Evolutionary conservation across 1,284 basidiomycete species (phyloP), one percentile per base, ranked within the genome.

Genomic region (Microstroma glucosiphilum): DNA sequence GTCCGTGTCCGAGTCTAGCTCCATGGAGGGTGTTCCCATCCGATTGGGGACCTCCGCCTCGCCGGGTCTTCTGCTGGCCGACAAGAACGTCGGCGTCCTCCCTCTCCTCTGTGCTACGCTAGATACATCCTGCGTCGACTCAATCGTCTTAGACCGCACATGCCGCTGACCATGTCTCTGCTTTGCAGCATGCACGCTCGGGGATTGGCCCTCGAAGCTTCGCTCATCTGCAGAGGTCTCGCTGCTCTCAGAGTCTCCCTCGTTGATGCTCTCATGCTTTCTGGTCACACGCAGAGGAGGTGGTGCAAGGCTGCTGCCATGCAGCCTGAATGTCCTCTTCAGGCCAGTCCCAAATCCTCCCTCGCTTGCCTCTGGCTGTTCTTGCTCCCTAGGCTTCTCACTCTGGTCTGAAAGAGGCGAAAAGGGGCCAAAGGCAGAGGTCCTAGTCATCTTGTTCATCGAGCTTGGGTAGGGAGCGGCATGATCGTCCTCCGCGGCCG

Each of bases 361-460:
- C 9, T 37, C 30, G 9, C 30, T 9, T 37, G 3, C 4, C 9
- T 37, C 30, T 9, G 23, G 11, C 23, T 42, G 21, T 9, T 40
- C 13, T n/a, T n/a, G 55, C 17, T 53, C 40, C 25, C 67, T 69
- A 25, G 58, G 61, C 30, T 65, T 62, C 3, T 66, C 61, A 26
- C 48, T 37, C 21, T 40, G 46, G n/a, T 23, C 21, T 13, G 23
- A 40, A 9, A 61, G 30, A 30, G 60, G 69, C 25, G 69, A 63
- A 13, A 71, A 58, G 2, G 64, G 63, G 0, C 66, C 69, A 57
- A 71, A 71, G 12, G 66, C 70, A 30, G 65, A 66, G 0, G 70
- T 70, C 26, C 70, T 65, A 2, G 70, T 68, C 26, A 72, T 67
- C 1, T 40, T n/a, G 30, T n/a, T 37, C 30, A 37, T 37, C 30